phyloP scores from a whole-genome alignment of 1,284 basidiomycete species.

The Singerocomus inundabilis region DNA sequence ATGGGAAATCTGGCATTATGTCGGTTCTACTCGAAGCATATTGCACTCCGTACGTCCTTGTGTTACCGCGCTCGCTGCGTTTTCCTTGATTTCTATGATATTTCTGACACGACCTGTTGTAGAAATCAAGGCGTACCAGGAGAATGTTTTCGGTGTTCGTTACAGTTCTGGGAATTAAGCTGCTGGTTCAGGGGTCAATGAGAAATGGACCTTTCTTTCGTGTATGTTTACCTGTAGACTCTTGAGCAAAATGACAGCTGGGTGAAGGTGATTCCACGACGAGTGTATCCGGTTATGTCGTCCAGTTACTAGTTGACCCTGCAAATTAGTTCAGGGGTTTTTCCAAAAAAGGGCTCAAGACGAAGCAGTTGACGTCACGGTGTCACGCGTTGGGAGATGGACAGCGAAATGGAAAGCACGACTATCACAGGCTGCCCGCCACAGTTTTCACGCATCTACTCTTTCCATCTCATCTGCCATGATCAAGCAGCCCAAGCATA shows the following conservation, averaged over 20 bases:
- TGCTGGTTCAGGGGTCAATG: not conserved
- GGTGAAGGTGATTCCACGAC: not conserved
- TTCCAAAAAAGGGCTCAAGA: not conserved
- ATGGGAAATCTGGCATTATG: slow-evolving; percentile 37
- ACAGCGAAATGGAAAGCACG: slow-evolving; percentile 14
- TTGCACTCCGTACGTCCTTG: slow-evolving; percentile 39
- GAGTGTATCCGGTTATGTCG: too few species aligned
- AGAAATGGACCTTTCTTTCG: too few species aligned
- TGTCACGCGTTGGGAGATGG: too few species aligned
- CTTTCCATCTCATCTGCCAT: slow-evolving; percentile 5
- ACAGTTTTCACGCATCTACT: not conserved
- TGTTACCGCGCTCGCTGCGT: not conserved
- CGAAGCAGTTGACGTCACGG: too few species aligned
- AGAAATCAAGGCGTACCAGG: slow-evolving; percentile 63
- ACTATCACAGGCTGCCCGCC: slow-evolving; percentile 16
- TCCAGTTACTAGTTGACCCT: too few species aligned
- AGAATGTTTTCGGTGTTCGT: slow-evolving; percentile 46
- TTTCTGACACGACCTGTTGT: slow-evolving; percentile 41
- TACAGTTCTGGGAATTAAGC: slow-evolving; percentile 25
- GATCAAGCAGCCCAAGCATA: not conserved
- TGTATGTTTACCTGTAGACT: not conserved
- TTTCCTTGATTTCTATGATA: slow-evolving; percentile 7
- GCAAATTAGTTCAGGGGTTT: not conserved
- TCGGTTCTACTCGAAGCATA: slow-evolving; percentile 40
- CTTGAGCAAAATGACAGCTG: not conserved